Evolutionary conservation across 345 rosid species (phyloP).

Genomic region (Mangifera indica): DNA sequence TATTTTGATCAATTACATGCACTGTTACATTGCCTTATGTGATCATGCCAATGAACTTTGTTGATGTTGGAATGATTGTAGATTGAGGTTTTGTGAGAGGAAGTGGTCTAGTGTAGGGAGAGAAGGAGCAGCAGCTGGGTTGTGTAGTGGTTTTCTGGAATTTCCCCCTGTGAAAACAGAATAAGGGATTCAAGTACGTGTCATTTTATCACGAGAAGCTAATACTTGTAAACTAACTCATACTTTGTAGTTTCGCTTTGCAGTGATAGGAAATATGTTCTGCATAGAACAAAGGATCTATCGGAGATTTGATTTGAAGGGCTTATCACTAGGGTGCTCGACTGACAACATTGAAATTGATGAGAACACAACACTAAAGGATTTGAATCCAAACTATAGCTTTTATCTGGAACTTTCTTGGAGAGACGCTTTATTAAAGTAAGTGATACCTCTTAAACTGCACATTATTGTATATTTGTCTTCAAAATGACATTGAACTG

Average conservation of each 20-base stretch:
- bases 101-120: no score
- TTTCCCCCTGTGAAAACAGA: no score
- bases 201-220: slow-evolving; percentile 27
- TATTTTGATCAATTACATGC: no score
- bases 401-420: slow-evolving; percentile 94
- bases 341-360: slow-evolving; percentile 89
- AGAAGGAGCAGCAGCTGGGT: no score
- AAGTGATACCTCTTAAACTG: slow-evolving; percentile 27
- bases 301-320: slow-evolving; percentile 93
- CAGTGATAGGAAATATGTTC: slow-evolving; percentile 99
- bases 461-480: neutral
- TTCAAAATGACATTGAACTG: neutral
- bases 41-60: no score
- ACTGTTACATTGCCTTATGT: no score
- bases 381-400: slow-evolving; percentile 79
- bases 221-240: slow-evolving; percentile 23
- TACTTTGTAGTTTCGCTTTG: slow-evolving; percentile 83
- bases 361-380: slow-evolving; percentile 92
- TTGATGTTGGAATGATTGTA: no score
- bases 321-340: slow-evolving; percentile 91
- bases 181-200: no score
- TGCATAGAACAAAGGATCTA: slow-evolving; percentile 95
- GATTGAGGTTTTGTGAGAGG: no score
- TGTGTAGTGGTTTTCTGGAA: no score
- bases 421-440: slow-evolving; percentile 79